Evolutionary conservation across 148 eudicot species (phyloP).

Genomic region (Chenopodium berlandieri): DNA sequence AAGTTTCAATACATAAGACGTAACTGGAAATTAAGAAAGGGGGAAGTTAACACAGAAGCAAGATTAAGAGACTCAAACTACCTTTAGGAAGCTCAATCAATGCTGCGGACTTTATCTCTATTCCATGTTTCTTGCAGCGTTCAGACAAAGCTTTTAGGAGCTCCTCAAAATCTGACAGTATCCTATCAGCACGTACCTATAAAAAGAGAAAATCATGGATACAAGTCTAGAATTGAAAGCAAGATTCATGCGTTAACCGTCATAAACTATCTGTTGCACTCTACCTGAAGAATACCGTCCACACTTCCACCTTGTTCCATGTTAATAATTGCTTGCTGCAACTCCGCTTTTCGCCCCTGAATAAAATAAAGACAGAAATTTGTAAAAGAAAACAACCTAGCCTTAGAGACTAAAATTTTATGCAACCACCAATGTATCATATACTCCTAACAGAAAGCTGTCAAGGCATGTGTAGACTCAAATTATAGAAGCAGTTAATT

Average conservation of each 20-base stretch:
- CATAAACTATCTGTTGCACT: conserved; percentile 15
- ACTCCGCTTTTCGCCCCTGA: conserved; percentile 83
- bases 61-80: conserved; percentile 24
- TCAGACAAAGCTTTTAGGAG: conserved; percentile 79
- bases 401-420: neutral
- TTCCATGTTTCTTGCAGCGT: conserved; percentile 80
- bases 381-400: neutral
- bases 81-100: conserved; percentile 83
- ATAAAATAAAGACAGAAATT: conserved; percentile 1
- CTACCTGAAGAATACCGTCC: conserved; percentile 98
- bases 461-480: conserved; percentile 3
- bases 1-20: too few relatives aligned
- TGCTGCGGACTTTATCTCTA: conserved; percentile 74
- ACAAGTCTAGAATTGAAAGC: neutral
- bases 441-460: neutral
- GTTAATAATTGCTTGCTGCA: conserved; percentile 82
- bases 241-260: conserved; percentile 2
- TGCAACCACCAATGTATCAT: neutral
- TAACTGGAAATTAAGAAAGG: neutral
- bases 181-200: conserved; percentile 96
- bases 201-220: conserved; percentile 10
- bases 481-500: neutral
- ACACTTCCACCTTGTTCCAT: conserved; percentile 99
- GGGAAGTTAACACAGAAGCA: neutral
- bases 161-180: conserved; percentile 94